phyloP scores from a whole-genome alignment of 2,329 filamentous ascomycete genomes.

The Clonostachys solani region DNA sequence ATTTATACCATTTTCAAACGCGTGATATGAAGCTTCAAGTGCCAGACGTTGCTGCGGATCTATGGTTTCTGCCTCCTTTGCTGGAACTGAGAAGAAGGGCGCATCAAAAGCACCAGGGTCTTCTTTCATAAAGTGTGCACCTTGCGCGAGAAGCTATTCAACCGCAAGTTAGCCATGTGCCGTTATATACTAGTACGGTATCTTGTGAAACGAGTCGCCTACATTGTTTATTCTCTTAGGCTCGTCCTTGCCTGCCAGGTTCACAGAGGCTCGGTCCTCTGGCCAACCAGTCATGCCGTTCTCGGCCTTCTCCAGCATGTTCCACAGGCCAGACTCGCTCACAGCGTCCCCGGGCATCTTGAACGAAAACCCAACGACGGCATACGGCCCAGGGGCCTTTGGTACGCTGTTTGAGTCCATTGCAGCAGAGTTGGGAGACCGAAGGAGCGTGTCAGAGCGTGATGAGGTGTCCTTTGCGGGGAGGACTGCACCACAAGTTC shows the following conservation, averaged over 20 bases:
- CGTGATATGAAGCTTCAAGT: slow-evolving; percentile 23
- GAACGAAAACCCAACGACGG: slow-evolving; percentile 29
- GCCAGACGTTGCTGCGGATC: slow-evolving; percentile 29
- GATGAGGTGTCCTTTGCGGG: too few species aligned
- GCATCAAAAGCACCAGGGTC: slow-evolving; percentile 28
- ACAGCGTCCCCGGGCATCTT: slow-evolving; percentile 27
- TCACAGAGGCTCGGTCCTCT: slow-evolving; percentile 16
- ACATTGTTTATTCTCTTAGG: slow-evolving; percentile 1
- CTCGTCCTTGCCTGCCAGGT: slow-evolving; percentile 12
- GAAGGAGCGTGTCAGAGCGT: too few species aligned
- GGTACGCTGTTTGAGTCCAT: too few species aligned
- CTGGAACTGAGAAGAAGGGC: slow-evolving; percentile 27
- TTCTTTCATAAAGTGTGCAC: slow-evolving; percentile 23
- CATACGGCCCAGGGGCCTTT: too few species aligned
- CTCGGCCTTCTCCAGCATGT: slow-evolving; percentile 17
- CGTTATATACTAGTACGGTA: too few species aligned
- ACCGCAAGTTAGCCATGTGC: too few species aligned
- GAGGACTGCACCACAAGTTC: too few species aligned
- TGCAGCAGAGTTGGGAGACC: too few species aligned
- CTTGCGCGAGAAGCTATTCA: slow-evolving; percentile 8
- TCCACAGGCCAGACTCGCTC: slow-evolving; percentile 23
- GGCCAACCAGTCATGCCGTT: slow-evolving; percentile 25
- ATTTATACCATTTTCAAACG: slow-evolving; percentile 25
- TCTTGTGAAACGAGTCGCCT: too few species aligned
- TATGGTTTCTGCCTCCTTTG: slow-evolving; percentile 15